phyloP scores from a whole-genome alignment of 306 rosid genomes.

The Hippophae rhamnoides region DNA sequence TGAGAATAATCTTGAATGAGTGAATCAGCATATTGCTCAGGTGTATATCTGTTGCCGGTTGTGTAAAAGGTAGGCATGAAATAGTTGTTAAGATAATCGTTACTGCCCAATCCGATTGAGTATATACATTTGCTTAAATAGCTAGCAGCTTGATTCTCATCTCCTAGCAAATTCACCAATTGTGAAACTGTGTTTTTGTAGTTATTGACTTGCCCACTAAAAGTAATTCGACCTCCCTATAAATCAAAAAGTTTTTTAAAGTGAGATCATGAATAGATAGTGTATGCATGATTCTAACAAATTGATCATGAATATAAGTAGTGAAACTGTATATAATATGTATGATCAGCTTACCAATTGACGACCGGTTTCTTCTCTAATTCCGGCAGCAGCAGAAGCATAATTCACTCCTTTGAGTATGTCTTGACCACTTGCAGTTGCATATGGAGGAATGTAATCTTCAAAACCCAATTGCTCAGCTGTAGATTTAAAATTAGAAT shows the following conservation, averaged over 20 bases:
- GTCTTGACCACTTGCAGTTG: constrained; percentile 10
- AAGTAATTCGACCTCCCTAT: too few relatives aligned
- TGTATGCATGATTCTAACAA: too few relatives aligned
- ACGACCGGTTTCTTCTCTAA: constrained; percentile 32
- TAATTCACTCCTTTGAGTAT: constrained; percentile 52
- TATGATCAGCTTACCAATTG: constrained; percentile 8
- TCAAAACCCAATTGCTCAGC: constrained; percentile 57
- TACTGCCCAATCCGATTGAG: constrained; percentile 40
- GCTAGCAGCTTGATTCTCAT: constrained; percentile 4
- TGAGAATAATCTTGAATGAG: constrained; percentile 23
- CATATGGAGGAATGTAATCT: constrained; percentile 40
- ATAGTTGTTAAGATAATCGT: constrained; percentile 55
- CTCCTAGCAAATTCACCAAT: constrained; percentile 14
- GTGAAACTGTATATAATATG: too few relatives aligned
- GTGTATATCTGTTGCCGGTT: constrained; percentile 22
- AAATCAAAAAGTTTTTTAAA: too few relatives aligned
- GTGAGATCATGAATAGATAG: too few relatives aligned
- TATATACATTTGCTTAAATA: constrained; percentile 46
- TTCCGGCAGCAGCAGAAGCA: constrained; percentile 66
- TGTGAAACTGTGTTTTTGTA: too few relatives aligned
- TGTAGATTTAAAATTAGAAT: constrained; percentile 9
- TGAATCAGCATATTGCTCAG: constrained; percentile 26
- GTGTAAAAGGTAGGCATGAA: constrained; percentile 33
- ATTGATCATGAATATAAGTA: too few relatives aligned
- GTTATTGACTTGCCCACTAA: too few relatives aligned